phyloP scores from a whole-genome alignment of 78 protist genomes.

The Thecamonas trahens region DNA sequence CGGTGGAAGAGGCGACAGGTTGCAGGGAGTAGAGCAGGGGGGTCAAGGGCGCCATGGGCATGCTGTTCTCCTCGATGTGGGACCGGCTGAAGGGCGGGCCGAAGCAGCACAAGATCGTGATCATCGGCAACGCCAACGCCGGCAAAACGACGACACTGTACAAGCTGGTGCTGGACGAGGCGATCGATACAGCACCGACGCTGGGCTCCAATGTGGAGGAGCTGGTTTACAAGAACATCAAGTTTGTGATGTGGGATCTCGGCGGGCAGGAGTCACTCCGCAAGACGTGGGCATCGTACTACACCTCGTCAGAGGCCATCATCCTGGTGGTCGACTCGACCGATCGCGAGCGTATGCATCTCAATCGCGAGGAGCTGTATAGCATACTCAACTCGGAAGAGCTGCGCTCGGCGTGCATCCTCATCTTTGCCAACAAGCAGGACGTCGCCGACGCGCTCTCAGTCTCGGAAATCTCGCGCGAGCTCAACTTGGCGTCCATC shows the following conservation, averaged over 20 bases:
- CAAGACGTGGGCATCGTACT: conserved; percentile 71
- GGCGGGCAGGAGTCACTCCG: conserved; percentile 74
- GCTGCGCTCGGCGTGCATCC: conserved; percentile 25
- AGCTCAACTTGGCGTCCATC: conserved; percentile 36
- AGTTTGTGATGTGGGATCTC: conserved; percentile 71
- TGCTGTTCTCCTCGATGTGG: conserved; percentile 48
- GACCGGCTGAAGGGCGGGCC: conserved; percentile 36
- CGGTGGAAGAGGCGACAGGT: too few species aligned
- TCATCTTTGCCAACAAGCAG: conserved; percentile 73
- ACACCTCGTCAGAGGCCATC: conserved; percentile 54
- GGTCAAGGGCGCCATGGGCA: conserved; percentile 19
- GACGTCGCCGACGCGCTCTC: conserved; percentile 69
- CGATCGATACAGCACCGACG: conserved; percentile 70
- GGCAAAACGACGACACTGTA: conserved; percentile 83
- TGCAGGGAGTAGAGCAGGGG: too few species aligned
- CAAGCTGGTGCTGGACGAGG: conserved; percentile 14
- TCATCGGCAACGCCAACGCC: conserved; percentile 73
- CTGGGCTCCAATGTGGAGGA: conserved; percentile 82
- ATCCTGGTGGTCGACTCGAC: conserved; percentile 74
- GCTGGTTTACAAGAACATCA: conserved; percentile 64
- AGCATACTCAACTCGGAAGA: conserved; percentile 41
- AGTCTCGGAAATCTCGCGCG: conserved; percentile 55
- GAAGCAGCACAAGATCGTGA: conserved; percentile 58
- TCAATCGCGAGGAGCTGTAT: conserved; percentile 52
- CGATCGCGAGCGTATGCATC: conserved; percentile 50